These are phyloP conservation scores for Colletotrichum spaethianum DNA, from an alignment of 2,329 filamentous ascomycete genomes.

Conservation along the genomic window DNA sequence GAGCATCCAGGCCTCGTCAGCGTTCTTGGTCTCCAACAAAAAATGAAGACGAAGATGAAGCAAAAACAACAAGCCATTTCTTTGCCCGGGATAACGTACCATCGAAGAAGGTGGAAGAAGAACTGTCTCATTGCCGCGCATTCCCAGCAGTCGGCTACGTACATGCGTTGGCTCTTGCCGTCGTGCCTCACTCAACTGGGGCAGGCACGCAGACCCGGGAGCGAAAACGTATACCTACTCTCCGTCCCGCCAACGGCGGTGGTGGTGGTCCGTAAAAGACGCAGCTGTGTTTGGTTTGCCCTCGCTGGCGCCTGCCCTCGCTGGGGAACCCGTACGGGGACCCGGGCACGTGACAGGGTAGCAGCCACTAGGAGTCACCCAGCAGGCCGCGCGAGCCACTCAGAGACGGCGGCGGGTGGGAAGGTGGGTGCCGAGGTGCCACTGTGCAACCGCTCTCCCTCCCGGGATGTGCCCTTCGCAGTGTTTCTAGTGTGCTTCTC, in stretches of 20 bases:
- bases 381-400: neutral
- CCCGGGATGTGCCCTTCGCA: neutral
- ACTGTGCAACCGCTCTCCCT: slow-evolving; percentile 2
- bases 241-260: neutral
- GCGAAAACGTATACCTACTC: neutral
- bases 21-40: neutral
- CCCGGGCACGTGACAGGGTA: neutral
- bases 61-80: neutral
- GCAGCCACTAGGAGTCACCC: slow-evolving; percentile 6
- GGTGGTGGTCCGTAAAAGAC: neutral
- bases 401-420: slow-evolving; percentile 8
- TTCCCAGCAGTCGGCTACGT: neutral
- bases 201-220: neutral
- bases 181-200: neutral
- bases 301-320: neutral
- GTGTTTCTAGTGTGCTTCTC: slow-evolving; percentile 7
- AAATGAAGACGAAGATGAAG: neutral
- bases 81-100: neutral
- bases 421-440: slow-evolving; percentile 6
- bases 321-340: neutral
- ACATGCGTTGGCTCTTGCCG: neutral
- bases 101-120: neutral
- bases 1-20: neutral
- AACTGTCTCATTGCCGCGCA: neutral
- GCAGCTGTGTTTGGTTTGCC: neutral